Conservation (phyloP, 257 asterid species). For the Anisodus acutangulus region DNA sequence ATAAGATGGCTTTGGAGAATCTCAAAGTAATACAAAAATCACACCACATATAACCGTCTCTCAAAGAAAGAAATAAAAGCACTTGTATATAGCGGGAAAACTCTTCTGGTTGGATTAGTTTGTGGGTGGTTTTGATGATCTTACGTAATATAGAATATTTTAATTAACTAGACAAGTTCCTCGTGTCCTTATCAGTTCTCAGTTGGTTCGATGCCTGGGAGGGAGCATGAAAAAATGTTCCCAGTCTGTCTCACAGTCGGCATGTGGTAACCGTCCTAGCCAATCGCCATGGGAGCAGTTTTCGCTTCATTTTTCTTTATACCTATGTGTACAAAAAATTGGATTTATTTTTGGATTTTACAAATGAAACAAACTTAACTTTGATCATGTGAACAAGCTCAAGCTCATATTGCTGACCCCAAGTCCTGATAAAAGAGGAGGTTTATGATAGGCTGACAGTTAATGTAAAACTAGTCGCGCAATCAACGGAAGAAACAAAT, state of each 20-base stretch:
- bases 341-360: neutral
- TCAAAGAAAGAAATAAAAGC: neutral
- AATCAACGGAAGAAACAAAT: neutral
- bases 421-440: neutral
- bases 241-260: neutral
- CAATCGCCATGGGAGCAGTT: neutral
- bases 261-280: neutral
- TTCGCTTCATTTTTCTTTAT: neutral
- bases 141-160: neutral
- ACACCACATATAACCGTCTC: neutral
- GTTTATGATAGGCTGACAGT: neutral
- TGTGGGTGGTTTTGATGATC: neutral
- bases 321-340: neutral
- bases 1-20: neutral
- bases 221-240: neutral
- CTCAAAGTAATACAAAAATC: neutral
- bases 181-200: neutral
- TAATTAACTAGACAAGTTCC: neutral
- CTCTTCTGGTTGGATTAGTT: neutral
- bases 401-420: neutral
- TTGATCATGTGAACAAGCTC: neutral
- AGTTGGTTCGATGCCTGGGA: neutral
- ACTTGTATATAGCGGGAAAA: neutral
- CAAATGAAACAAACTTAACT: neutral
- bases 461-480: neutral